Conservation (phyloP, 768 basidiomycete species). For the Cantharellus cinnabarinus region DNA sequence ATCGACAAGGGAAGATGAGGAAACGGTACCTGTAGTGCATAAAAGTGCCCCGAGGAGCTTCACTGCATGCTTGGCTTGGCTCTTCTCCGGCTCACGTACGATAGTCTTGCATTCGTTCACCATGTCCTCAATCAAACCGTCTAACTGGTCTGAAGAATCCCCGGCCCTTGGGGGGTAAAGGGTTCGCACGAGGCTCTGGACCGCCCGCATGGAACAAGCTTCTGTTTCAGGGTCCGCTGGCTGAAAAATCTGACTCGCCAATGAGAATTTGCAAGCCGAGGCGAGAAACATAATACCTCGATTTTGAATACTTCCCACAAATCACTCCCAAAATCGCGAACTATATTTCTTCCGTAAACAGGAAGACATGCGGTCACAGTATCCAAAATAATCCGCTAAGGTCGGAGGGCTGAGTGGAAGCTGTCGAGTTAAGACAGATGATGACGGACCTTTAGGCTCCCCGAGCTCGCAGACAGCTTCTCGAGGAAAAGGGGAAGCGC, state of each 20-base stretch:
- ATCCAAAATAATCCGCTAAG: conserved; percentile 70
- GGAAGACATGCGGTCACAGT: conserved; percentile 63
- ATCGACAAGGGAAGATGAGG: conserved; percentile 3
- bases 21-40: conserved; percentile 49
- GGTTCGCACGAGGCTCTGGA: conserved; percentile 51
- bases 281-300: conserved; percentile 34
- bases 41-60: conserved; percentile 64
- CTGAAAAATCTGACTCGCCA: conserved; percentile 57
- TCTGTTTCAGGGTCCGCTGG: conserved; percentile 65
- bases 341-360: conserved; percentile 51
- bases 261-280: neutral
- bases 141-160: conserved; percentile 13
- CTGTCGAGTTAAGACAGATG: neutral
- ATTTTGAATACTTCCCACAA: conserved; percentile 85
- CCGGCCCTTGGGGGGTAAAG: conserved; percentile 53
- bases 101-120: conserved; percentile 64
- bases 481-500: conserved; percentile 82
- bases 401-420: neutral
- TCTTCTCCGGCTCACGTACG: conserved; percentile 82
- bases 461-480: conserved; percentile 63
- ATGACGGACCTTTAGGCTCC: conserved; percentile 45
- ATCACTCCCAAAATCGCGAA: conserved; percentile 42
- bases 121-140: conserved; percentile 49
- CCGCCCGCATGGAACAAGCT: conserved; percentile 45
- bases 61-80: conserved; percentile 70